Base-by-base conservation (phyloP, 2,329 filamentous ascomycete species). In the Epicoccum nigrum region DNA sequence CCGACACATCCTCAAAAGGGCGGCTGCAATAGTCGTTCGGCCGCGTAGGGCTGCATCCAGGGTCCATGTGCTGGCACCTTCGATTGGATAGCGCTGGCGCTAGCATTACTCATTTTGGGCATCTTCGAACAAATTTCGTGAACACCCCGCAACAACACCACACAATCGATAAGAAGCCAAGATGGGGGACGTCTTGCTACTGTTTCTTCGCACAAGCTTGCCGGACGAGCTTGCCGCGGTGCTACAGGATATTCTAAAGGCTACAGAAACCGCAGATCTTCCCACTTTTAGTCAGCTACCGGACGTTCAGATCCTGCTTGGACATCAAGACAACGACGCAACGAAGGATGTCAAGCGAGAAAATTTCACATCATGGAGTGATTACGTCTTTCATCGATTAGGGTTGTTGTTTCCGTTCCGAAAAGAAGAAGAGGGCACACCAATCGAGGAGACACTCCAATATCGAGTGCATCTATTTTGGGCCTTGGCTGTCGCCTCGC, bases 401-500 rank as follows among this genome's bases (percentile, higher is more conserved):
- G 70, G 72, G 1, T 42, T 70, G 4, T 57, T 79, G 2, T 54
- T 78, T 15, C 63, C 68, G 11, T 65, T 68, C 40, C 55, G 63
- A 34, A 65, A 48, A 39, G 64, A 67, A 50, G 62, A 65, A n/a
- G 40, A 58, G 31, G 63, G 49, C 9, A 54, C 54, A 11, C 55
- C 62, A 1, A 49, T 64, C 15, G 50, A 58, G 40, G 69, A 74
- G 51, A 71, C 67, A 13, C 55, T 69, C 21, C 63, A 67, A n/a
- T 76, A 77, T 51, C 71, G 65, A 16, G 74, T 76, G 49, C 64
- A 74, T 47, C 57, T 77, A 2, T 70, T 76, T 37, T 76, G 85
- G 45, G 76, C 83, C 35, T 76, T 88, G 27, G 89, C 85, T 8
- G 76, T 90, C 39, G 86, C 88, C 1, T 83, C 87, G 1, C 79